phyloP scores from a whole-genome alignment of 164 flowering plant genomes.

The Aristolochia fimbriata region DNA sequence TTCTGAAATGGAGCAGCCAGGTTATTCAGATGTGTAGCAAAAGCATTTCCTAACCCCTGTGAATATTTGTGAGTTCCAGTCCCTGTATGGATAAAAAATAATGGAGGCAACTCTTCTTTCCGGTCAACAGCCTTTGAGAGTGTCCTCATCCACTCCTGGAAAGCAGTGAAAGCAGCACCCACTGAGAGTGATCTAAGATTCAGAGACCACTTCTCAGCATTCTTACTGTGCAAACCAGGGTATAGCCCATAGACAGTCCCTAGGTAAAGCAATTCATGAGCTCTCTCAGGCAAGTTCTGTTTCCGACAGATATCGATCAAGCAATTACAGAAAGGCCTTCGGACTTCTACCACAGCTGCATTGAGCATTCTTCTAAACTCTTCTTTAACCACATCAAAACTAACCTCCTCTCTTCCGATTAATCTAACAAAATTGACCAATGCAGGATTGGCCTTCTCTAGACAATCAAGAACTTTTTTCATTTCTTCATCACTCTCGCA shows the following conservation, averaged over 20 bases:
- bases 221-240: slow-evolving; percentile 67
- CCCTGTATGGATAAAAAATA: slow-evolving; percentile 64
- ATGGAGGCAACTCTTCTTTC: slow-evolving; percentile 48
- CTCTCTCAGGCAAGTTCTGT: slow-evolving; percentile 42
- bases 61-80: slow-evolving; percentile 76
- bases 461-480: slow-evolving; percentile 47
- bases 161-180: slow-evolving; percentile 91
- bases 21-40: slow-evolving; percentile 60
- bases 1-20: slow-evolving; percentile 64
- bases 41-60: slow-evolving; percentile 57
- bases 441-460: slow-evolving; percentile 51
- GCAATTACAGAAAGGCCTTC: slow-evolving; percentile 88
- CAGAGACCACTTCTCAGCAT: slow-evolving; percentile 60
- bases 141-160: slow-evolving; percentile 83
- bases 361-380: slow-evolving; percentile 49
- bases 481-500: slow-evolving; percentile 41
- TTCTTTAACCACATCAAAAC: slow-evolving; percentile 43
- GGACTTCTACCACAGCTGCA: slow-evolving; percentile 41
- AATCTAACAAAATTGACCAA: slow-evolving; percentile 42
- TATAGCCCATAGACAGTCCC: slow-evolving; percentile 76
- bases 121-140: slow-evolving; percentile 40
- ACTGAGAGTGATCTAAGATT: slow-evolving; percentile 72
- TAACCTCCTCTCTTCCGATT: slow-evolving; percentile 26
- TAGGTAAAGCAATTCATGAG: slow-evolving; percentile 69
- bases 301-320: slow-evolving; percentile 80